Percentiles rank a stretch among this genome's conserved stretches.
These are phyloP conservation scores for Neurospora sp. DNA, from an alignment of 495 filamentous ascomycete species.

Conservation along the genomic window DNA sequence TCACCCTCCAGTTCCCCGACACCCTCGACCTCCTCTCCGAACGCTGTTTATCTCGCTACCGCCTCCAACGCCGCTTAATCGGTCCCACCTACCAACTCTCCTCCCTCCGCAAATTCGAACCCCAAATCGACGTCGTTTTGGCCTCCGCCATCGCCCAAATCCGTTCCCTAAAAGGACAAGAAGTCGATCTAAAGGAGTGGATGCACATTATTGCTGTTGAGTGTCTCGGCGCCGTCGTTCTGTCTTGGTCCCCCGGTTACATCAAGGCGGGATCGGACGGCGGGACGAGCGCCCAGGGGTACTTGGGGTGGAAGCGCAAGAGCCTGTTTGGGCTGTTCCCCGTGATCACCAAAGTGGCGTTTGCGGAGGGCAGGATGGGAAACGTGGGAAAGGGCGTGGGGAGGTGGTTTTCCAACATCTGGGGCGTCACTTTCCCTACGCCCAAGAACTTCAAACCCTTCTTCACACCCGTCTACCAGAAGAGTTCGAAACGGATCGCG, in stretches of 20 bases:
- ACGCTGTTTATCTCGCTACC: slow-evolving; percentile 26
- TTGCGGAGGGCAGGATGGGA: neutral
- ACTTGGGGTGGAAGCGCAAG: slow-evolving; percentile 26
- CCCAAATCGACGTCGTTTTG: slow-evolving; percentile 24
- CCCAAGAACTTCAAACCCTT: slow-evolving; percentile 25
- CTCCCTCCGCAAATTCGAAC: slow-evolving; percentile 28
- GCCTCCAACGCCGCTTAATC: slow-evolving; percentile 30
- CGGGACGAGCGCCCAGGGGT: slow-evolving; percentile 25
- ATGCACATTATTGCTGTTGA: slow-evolving; percentile 35
- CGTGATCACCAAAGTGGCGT: too few relatives aligned
- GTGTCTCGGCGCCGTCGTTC: slow-evolving; percentile 28
- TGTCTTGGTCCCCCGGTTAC: slow-evolving; percentile 30
- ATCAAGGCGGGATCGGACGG: slow-evolving; percentile 14
- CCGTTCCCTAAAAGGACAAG: slow-evolving; percentile 20
- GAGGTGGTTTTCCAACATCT: slow-evolving; percentile 14
- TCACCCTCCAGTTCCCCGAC: slow-evolving; percentile 13
- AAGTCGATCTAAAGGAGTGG: slow-evolving; percentile 31
- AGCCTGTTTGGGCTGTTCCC: slow-evolving; percentile 29
- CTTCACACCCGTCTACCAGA: slow-evolving; percentile 26
- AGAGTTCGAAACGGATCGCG: slow-evolving; percentile 14
- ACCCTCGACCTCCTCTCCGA: slow-evolving; percentile 30
- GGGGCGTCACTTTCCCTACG: slow-evolving; percentile 21
- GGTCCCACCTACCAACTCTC: slow-evolving; percentile 24
- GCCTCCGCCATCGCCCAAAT: slow-evolving; percentile 14
- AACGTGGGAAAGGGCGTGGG: neutral